phyloP scores from a whole-genome alignment of 2,329 filamentous ascomycete genomes.

The Leptosphaerulina australis region DNA sequence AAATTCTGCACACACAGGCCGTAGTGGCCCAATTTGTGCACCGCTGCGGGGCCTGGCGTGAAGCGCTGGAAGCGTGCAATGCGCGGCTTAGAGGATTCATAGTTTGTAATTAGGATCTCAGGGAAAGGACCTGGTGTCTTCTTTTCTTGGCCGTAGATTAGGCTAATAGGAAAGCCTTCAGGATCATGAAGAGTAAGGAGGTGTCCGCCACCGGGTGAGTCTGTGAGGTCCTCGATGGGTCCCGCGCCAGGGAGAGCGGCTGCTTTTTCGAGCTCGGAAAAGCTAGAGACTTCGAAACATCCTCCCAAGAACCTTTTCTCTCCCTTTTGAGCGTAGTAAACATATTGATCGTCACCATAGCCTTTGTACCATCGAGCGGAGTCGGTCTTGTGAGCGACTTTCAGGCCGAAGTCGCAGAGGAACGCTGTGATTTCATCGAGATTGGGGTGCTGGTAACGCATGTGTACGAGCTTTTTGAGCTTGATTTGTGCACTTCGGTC shows the following conservation, averaged over 20 bases:
- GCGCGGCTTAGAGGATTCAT: conserved; percentile 51
- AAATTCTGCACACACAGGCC: conserved; percentile 52
- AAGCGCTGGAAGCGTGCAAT: conserved; percentile 61
- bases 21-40: conserved; percentile 59
- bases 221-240: conserved; percentile 55
- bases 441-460: conserved; percentile 62
- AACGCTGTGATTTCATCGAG: conserved; percentile 56
- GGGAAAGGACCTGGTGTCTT: conserved; percentile 52
- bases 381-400: conserved; percentile 38
- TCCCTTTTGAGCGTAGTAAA: conserved; percentile 61
- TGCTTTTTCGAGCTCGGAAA: conserved; percentile 60
- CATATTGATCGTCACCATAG: conserved; percentile 65
- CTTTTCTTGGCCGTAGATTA: conserved; percentile 61
- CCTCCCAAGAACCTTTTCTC: conserved; percentile 62
- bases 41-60: conserved; percentile 56
- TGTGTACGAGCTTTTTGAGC: conserved; percentile 57
- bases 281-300: conserved; percentile 63
- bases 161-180: conserved; percentile 63
- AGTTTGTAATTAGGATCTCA: conserved; percentile 58
- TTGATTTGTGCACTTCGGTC: conserved; percentile 54
- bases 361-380: conserved; percentile 63
- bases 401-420: conserved; percentile 48
- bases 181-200: conserved; percentile 55
- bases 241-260: conserved; percentile 56
- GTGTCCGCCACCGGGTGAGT: conserved; percentile 61